Evolutionary conservation across 768 basidiomycete genomes (phyloP).

Genomic region (Suillus alpinus): DNA sequence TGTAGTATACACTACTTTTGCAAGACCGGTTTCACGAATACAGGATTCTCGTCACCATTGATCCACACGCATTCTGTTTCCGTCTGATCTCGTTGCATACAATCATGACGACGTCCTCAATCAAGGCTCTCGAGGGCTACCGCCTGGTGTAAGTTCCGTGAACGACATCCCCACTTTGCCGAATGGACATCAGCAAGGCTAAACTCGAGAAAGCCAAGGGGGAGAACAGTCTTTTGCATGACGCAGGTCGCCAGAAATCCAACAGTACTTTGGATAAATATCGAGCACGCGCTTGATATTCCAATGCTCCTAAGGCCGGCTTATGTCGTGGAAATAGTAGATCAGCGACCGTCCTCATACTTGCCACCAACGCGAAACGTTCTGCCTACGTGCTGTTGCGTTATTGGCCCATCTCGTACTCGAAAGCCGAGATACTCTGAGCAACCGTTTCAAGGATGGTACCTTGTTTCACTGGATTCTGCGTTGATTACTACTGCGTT

Average conservation of each 20-base stretch:
- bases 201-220: constrained; percentile 8
- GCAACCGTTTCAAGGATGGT: background rate
- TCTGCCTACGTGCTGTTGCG: background rate
- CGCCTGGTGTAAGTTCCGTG: constrained; percentile 21
- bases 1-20: background rate
- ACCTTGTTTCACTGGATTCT: background rate
- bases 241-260: background rate
- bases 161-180: constrained; percentile 7
- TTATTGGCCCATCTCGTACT: too few species aligned
- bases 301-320: background rate
- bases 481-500: background rate
- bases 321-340: too few species aligned
- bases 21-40: background rate
- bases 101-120: constrained; percentile 30
- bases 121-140: constrained; percentile 33
- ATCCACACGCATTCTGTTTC: background rate
- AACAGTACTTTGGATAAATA: background rate
- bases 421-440: too few species aligned
- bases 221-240: constrained; percentile 2
- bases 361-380: too few species aligned
- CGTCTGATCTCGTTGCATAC: background rate
- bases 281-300: background rate
- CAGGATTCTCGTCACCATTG: background rate
- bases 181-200: constrained; percentile 2
- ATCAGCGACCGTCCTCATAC: too few species aligned